These are phyloP conservation scores for Xylariaceae sp. DNA, from an alignment of 2,329 filamentous ascomycete genomes.

Conservation along the genomic window DNA sequence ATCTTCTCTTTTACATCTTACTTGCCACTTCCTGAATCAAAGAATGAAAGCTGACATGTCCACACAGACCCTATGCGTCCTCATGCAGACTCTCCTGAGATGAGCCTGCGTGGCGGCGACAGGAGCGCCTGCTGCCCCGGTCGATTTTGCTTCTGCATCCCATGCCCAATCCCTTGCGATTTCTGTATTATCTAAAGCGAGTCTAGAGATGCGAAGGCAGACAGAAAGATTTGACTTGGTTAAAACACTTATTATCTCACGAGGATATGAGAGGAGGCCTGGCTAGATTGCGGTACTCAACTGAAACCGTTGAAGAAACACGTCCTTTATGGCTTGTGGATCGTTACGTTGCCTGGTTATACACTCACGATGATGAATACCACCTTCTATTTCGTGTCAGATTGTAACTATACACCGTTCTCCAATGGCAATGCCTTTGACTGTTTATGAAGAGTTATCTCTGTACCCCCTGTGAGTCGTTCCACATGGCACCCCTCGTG, in stretches of 20 bases:
- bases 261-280: background rate
- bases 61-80: slow-evolving; percentile 19
- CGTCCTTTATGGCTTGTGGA: background rate
- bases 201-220: background rate
- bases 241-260: background rate
- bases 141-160: slow-evolving; percentile 29
- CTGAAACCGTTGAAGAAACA: background rate
- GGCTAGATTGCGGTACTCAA: background rate
- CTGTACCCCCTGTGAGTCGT: background rate
- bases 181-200: slow-evolving; percentile 26
- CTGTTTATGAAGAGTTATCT: background rate
- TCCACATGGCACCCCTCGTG: background rate
- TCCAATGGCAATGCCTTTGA: background rate
- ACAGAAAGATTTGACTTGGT: background rate
- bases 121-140: slow-evolving; percentile 24
- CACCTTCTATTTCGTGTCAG: background rate
- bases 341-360: background rate
- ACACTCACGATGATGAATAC: background rate
- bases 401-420: background rate
- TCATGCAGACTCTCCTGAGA: slow-evolving; percentile 10
- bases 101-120: slow-evolving; percentile 26
- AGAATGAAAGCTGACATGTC: slow-evolving; percentile 4
- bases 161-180: slow-evolving; percentile 28
- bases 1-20: background rate
- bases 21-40: background rate